Conservation (phyloP, 2,329 filamentous ascomycete genomes). For the Cadophora malorum region DNA sequence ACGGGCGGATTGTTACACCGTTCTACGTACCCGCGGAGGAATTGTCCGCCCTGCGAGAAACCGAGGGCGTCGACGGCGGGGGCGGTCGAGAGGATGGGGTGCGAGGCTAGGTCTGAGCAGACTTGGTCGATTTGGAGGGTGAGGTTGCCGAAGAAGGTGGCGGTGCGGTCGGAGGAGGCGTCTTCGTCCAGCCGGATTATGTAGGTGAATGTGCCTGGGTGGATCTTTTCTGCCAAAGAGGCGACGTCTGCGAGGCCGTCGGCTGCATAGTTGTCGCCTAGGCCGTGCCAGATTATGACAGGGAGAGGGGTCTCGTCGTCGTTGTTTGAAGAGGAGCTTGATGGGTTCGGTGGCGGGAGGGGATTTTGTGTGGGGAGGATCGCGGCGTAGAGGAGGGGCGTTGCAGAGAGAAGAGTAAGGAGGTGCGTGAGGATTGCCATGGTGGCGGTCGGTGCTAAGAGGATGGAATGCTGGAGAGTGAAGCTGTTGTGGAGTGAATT, state of each 20-base stretch:
- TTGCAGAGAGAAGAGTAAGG: conserved; percentile 13
- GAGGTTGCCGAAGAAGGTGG: conserved; percentile 91
- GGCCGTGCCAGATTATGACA: conserved; percentile 91
- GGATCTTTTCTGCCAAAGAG: conserved; percentile 70
- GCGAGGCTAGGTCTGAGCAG: conserved; percentile 75
- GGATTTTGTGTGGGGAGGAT: conserved; percentile 15
- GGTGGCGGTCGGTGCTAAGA: background rate
- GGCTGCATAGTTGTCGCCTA: conserved; percentile 75
- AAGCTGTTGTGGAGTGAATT: conserved; percentile 9
- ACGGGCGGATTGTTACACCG: conserved; percentile 73
- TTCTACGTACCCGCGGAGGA: conserved; percentile 90
- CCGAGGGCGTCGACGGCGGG: conserved; percentile 89
- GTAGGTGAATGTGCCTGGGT: conserved; percentile 87
- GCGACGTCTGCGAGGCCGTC: conserved; percentile 77
- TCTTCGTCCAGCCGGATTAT: conserved; percentile 71
- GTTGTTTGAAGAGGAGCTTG: conserved; percentile 29
- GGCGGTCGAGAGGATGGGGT: conserved; percentile 82
- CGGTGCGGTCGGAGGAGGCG: conserved; percentile 73
- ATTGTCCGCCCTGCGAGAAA: conserved; percentile 95
- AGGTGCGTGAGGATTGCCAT: conserved; percentile 25
- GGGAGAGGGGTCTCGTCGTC: conserved; percentile 74
- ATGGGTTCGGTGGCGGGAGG: conserved; percentile 15
- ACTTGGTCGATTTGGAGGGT: conserved; percentile 78
- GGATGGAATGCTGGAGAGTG: background rate
- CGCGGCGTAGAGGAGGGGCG: conserved; percentile 10